Percentiles rank a stretch among this genome's conserved stretches.
These are phyloP conservation scores for Talaromyces proteolyticus DNA, from an alignment of 495 filamentous ascomycete species.

Conservation along the genomic window DNA sequence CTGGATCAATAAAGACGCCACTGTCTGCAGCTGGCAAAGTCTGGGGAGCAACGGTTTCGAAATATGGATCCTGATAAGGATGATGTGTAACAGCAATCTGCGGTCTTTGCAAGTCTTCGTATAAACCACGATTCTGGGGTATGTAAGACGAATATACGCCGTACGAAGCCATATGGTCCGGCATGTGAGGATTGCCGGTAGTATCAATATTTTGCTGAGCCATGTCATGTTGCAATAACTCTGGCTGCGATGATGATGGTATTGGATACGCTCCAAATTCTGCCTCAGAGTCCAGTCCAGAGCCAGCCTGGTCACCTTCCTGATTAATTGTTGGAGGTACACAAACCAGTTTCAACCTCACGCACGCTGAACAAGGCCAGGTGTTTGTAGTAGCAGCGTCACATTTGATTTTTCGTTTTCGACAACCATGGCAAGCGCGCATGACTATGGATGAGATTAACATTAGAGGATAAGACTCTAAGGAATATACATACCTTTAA, in stretches of 20 bases:
- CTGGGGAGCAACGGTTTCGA: conserved; percentile 48
- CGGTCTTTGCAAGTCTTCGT: conserved; percentile 66
- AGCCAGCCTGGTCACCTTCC: conserved; percentile 64
- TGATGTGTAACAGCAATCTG: conserved; percentile 27
- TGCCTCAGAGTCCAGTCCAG: conserved; percentile 20
- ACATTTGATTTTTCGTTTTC: conserved; percentile 81
- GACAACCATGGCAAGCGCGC: conserved; percentile 96
- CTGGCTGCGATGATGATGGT: conserved; percentile 16
- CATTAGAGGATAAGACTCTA: conserved; percentile 10
- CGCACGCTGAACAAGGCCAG: conserved; percentile 95
- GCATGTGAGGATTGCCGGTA: conserved; percentile 17
- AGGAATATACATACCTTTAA: conserved; percentile 73
- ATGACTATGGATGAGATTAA: conserved; percentile 60
- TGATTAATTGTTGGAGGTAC: conserved; percentile 85
- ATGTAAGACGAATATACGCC: conserved; percentile 30
- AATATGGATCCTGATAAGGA: conserved; percentile 42
- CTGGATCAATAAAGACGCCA: conserved; percentile 38
- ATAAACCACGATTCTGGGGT: conserved; percentile 65
- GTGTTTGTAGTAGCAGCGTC: conserved; percentile 97
- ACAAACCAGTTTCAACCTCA: conserved; percentile 87
- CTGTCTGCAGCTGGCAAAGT: conserved; percentile 37
- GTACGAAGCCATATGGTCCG: conserved; percentile 24
- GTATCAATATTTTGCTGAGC: conserved; percentile 21
- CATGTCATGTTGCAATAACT: conserved; percentile 26
- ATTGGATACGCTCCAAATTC: conserved; percentile 14